phyloP scores from a whole-genome alignment of 192 early-diverging fungal genomes.

The Linnemannia exigua region DNA sequence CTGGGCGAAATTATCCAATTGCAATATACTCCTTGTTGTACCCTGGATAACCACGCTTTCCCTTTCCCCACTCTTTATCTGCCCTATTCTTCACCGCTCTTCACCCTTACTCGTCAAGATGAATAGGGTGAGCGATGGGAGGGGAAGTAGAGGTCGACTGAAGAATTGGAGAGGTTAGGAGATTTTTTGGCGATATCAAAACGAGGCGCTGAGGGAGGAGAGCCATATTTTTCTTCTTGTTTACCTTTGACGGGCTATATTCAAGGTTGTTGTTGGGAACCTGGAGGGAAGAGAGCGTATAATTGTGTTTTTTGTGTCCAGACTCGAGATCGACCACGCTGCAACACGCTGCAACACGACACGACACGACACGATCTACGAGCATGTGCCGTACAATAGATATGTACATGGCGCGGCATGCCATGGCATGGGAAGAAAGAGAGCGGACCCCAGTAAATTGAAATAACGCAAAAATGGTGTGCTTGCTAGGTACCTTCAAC shows the following conservation, averaged over 20 bases:
- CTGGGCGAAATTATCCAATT: neutral
- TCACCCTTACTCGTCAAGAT: neutral
- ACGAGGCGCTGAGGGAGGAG: neutral
- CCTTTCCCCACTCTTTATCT: too few relatives aligned
- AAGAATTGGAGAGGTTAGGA: neutral
- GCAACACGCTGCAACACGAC: too few relatives aligned
- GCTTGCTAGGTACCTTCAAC: too few relatives aligned
- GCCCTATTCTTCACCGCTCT: neutral
- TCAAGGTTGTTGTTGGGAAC: neutral
- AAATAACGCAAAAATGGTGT: too few relatives aligned
- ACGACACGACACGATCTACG: neutral
- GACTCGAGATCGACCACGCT: neutral
- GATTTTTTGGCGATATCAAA: neutral
- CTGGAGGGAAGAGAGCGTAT: too few relatives aligned
- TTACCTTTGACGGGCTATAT: neutral
- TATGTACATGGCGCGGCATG: too few relatives aligned
- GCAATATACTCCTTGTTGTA: neutral
- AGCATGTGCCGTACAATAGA: too few relatives aligned
- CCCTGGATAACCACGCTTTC: too few relatives aligned
- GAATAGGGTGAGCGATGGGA: neutral
- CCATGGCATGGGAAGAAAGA: too few relatives aligned
- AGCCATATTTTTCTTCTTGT: neutral
- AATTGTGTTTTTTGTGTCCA: neutral
- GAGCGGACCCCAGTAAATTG: too few relatives aligned
- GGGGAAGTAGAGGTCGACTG: neutral